Conservation (phyloP, 2,329 filamentous ascomycete genomes). For the Ophiosphaerella korrae region DNA sequence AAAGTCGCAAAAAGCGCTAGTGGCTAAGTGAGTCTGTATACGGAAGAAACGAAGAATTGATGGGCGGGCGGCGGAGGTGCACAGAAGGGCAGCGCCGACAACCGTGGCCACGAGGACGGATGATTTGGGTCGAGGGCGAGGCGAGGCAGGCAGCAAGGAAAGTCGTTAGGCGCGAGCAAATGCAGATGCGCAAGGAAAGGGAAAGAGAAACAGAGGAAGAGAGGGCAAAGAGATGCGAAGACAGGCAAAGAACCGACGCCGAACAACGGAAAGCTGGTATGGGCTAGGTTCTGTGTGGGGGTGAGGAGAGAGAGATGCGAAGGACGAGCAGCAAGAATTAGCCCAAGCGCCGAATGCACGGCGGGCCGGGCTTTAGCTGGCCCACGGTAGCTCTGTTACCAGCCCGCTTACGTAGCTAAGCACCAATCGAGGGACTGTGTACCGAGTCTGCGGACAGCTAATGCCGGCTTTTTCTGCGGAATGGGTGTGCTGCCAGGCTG, state of each 20-base stretch:
- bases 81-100: slow-evolving; percentile 14
- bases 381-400: slow-evolving; percentile 13
- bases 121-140: slow-evolving; percentile 19
- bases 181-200: slow-evolving; percentile 42
- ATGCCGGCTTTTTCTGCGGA: too few relatives aligned
- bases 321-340: slow-evolving; percentile 34
- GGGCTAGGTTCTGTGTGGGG: slow-evolving; percentile 38
- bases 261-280: slow-evolving; percentile 39
- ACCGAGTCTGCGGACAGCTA: too few relatives aligned
- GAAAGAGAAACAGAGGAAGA: slow-evolving; percentile 41
- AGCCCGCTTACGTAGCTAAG: background rate
- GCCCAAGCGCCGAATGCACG: slow-evolving; percentile 26
- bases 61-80: slow-evolving; percentile 13
- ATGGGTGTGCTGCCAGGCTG: too few relatives aligned
- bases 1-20: slow-evolving; percentile 19
- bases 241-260: slow-evolving; percentile 42
- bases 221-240: slow-evolving; percentile 45
- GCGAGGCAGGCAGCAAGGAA: slow-evolving; percentile 37
- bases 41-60: slow-evolving; percentile 1
- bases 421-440: too few relatives aligned
- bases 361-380: slow-evolving; percentile 6
- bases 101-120: slow-evolving; percentile 9
- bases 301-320: slow-evolving; percentile 37
- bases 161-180: slow-evolving; percentile 32
- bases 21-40: slow-evolving; percentile 4